A percentile compares a stretch with the other conserved stretches of the same genome.
These are phyloP conservation scores for Cymbidium sinense DNA, from an alignment of 106 monocot genomes.

Conservation along the genomic window DNA sequence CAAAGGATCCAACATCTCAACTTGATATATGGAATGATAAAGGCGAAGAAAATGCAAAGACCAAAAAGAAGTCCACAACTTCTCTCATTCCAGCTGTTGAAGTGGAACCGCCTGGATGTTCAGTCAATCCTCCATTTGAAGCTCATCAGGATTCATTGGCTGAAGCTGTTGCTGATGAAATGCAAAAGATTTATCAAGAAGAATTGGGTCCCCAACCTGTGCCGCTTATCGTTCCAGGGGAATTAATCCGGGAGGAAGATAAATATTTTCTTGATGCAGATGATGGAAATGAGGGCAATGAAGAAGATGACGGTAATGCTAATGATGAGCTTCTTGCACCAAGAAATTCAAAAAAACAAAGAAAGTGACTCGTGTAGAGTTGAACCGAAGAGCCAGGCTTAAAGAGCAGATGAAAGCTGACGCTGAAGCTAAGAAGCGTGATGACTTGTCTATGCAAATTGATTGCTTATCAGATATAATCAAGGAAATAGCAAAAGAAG, in stretches of 20 bases:
- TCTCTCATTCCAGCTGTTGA: conserved; percentile 86
- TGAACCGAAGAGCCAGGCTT: conserved; percentile 66
- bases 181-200: conserved; percentile 64
- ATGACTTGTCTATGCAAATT: conserved; percentile 61
- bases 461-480: conserved; percentile 75
- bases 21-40: conserved; percentile 60
- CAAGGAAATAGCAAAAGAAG: conserved; percentile 82
- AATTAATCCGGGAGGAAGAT: conserved; percentile 66
- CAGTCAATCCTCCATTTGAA: conserved; percentile 94
- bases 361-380: conserved; percentile 74
- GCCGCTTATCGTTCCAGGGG: conserved; percentile 54
- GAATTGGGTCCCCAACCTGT: conserved; percentile 80
- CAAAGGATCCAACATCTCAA: conserved; percentile 14
- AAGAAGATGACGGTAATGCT: conserved; percentile 31
- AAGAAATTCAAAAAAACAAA: conserved; percentile 49
- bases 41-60: conserved; percentile 24
- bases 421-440: conserved; percentile 52
- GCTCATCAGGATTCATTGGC: conserved; percentile 99
- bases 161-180: conserved; percentile 91
- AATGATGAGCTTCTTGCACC: conserved; percentile 16
- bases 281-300: conserved; percentile 43
- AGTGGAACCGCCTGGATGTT: conserved; percentile 85
- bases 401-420: conserved; percentile 59
- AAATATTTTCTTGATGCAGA: conserved; percentile 91
- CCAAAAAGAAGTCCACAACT: conserved; percentile 35